A percentile compares a stretch with the other conserved stretches of the same genome.
phyloP scores from a whole-genome alignment of 257 asterid species.

The Haberlea rhodopensis region DNA sequence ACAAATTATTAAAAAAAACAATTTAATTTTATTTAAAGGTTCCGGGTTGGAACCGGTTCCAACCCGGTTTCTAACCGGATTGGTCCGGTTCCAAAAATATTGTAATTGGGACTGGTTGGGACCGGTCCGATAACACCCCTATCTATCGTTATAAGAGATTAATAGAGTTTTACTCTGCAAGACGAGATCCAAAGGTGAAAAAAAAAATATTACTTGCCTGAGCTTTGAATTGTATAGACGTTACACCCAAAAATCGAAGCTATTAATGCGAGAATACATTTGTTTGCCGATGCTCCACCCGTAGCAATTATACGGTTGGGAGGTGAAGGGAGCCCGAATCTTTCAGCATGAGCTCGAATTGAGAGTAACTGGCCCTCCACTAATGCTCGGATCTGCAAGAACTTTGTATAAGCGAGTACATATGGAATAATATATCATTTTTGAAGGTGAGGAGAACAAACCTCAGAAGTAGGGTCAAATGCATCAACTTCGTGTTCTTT shows the following conservation, averaged over 20 bases:
- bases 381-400: conserved; percentile 72
- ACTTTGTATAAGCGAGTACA: not conserved
- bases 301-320: conserved; percentile 93
- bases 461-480: conserved; percentile 85
- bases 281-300: conserved; percentile 90
- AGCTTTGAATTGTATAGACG: conserved; percentile 66
- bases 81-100: too few relatives aligned
- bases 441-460: conserved; percentile 25
- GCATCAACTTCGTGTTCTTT: conserved; percentile 56
- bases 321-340: conserved; percentile 91
- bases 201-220: conserved; percentile 48
- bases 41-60: too few relatives aligned
- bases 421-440: not conserved
- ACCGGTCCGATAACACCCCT: too few relatives aligned
- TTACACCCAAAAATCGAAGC: conserved; percentile 85
- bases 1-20: too few relatives aligned
- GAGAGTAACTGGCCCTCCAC: conserved; percentile 90
- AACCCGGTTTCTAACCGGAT: too few relatives aligned
- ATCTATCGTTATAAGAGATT: too few relatives aligned
- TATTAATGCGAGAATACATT: conserved; percentile 45
- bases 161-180: not conserved
- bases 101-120: too few relatives aligned
- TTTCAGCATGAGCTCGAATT: conserved; percentile 85
- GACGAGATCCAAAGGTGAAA: not conserved
- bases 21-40: too few relatives aligned